Conservation (phyloP, 257 asterid species). For the Solanum chilense region DNA sequence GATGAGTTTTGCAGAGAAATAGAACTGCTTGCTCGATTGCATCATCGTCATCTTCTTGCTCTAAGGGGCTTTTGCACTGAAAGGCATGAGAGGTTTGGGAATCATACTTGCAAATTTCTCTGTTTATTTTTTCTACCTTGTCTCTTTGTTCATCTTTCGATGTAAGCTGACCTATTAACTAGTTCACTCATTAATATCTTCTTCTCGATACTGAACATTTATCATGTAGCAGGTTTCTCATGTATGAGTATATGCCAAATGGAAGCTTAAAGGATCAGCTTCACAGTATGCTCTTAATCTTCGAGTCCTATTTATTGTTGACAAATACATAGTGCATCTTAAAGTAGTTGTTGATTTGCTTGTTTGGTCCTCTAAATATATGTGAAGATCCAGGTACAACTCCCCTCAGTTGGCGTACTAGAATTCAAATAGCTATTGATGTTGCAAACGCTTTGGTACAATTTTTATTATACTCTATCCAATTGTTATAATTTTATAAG, state of each 20-base stretch:
- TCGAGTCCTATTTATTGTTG: neutral
- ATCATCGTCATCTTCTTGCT: constrained; percentile 94
- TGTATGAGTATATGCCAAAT: constrained; percentile 79
- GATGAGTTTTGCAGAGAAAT: constrained; percentile 83
- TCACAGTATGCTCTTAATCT: constrained; percentile 42
- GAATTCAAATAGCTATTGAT: constrained; percentile 85
- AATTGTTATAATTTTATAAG: neutral
- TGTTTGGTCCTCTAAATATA: neutral
- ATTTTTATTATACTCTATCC: neutral
- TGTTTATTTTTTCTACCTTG: neutral
- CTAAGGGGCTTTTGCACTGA: constrained; percentile 78
- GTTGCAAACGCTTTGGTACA: constrained; percentile 93
- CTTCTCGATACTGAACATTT: neutral
- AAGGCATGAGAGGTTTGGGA: constrained; percentile 56
- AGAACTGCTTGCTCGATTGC: constrained; percentile 88
- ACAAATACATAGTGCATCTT: neutral
- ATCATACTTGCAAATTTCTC: neutral
- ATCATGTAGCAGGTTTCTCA: constrained; percentile 54
- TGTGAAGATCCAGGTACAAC: constrained; percentile 60
- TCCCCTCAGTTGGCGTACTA: constrained; percentile 73
- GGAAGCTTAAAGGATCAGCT: constrained; percentile 96
- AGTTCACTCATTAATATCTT: neutral
- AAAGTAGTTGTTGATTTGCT: neutral
- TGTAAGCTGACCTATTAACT: neutral
- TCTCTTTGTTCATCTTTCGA: neutral